Percentiles rank a stretch among this genome's conserved stretches.
Conservation (phyloP, 257 asterid species). For the Thymus quinquecostatus region DNA sequence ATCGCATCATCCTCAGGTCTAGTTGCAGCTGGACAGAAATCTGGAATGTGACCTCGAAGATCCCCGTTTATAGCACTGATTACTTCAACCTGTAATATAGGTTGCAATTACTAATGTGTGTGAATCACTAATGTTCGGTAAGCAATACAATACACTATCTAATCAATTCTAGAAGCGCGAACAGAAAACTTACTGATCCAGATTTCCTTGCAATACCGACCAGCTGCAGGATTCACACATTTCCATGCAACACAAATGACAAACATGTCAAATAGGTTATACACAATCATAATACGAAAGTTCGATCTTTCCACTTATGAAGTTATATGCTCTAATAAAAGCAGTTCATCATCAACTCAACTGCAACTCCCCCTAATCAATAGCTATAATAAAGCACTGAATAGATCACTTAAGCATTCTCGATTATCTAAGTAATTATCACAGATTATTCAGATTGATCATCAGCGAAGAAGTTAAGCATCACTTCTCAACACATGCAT, state of each 20-base stretch:
- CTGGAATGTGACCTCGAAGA: constrained; percentile 54
- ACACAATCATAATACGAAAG: neutral
- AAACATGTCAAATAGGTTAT: constrained; percentile 25
- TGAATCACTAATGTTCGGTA: neutral
- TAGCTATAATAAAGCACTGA: neutral
- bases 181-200: constrained; percentile 63
- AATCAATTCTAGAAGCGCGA: constrained; percentile 1
- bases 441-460: too few relatives aligned
- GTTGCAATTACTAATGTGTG: constrained; percentile 22
- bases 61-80: constrained; percentile 75
- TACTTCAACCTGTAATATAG: constrained; percentile 61
- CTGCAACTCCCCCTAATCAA: too few relatives aligned
- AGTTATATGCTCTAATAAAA: neutral
- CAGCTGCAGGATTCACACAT: constrained; percentile 56
- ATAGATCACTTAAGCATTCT: neutral
- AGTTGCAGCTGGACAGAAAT: constrained; percentile 40
- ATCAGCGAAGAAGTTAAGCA: too few relatives aligned
- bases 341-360: neutral
- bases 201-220: constrained; percentile 76
- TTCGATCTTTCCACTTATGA: neutral
- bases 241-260: constrained; percentile 35
- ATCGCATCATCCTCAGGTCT: constrained; percentile 54
- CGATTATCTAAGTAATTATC: too few relatives aligned
- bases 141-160: neutral
- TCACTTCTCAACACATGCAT: too few relatives aligned